Base-by-base conservation (phyloP, 352 stramenopile species). In the Phytophthora brassicae region DNA sequence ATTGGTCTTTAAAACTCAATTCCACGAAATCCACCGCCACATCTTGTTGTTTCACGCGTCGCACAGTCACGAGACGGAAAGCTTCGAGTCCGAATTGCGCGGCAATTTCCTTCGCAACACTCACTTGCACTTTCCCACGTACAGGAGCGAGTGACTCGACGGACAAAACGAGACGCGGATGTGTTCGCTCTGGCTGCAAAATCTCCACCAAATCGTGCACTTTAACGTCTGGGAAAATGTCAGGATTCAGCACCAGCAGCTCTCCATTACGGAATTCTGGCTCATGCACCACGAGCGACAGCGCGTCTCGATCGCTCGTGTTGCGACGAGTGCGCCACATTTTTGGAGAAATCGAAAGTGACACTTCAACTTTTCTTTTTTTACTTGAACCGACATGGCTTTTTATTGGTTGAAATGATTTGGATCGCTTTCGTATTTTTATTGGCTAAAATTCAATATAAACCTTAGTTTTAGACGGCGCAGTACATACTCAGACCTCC, bases 1-100 rank as follows among this genome's bases (percentile, higher is more conserved):
- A 98, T 68, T 97, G 87, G 74, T 95, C 86, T 56, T 94, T 94
- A 60, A 97, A 95, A 36, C 79, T 89, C 38, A 97, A 47, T 71
- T 97, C 89, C 47, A 97, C 77, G 55, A 90, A 96, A 56, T 96
- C 88, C 41, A 89, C 74, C 1, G 66, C 75, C 14, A 90, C 77
- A 16, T 89, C 75, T 0, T 65, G 63, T 16, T 68, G 73, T 5
- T 92, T 74, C 11, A 94, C 74, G 19, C 77, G 76, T n/a, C 77
- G 66, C 16, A 91, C 77, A 0, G 64, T 63, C 17, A 92, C 83
- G 16, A 63, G 38, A 8, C 83, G 65, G 53, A 91, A 89, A 9
- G 75, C 47, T 17, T 92, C 83, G 31, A 94, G 75, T 5, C 80
- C 72, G 50, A 92, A 92, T 59, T 90, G 82, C 7, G 79, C 70